Conservation (phyloP, 2,329 filamentous ascomycete species). For the Ceratocystis cacaofunesta region DNA sequence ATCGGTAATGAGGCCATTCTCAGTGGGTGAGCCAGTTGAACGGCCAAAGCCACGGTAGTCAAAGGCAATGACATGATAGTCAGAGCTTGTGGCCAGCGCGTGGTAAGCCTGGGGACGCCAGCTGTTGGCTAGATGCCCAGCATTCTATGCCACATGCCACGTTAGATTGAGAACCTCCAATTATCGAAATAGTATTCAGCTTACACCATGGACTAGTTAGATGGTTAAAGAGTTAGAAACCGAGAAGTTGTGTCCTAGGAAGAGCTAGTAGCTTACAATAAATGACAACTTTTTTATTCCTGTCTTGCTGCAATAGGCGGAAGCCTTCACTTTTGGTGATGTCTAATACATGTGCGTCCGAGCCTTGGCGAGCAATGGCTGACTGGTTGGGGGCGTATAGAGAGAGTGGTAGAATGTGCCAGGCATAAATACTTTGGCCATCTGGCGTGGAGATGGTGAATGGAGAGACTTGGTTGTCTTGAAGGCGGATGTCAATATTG, state of each 20-base stretch:
- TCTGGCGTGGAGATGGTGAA: slow-evolving; percentile 66
- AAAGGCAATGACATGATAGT: slow-evolving; percentile 69
- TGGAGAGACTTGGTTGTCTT: slow-evolving; percentile 76
- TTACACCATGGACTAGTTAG: slow-evolving; percentile 15
- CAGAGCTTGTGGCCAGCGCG: slow-evolving; percentile 55
- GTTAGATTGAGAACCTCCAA: not conserved
- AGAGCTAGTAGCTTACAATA: slow-evolving; percentile 28
- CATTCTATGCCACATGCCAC: slow-evolving; percentile 42
- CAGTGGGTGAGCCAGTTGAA: slow-evolving; percentile 65
- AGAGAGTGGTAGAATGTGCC: slow-evolving; percentile 75
- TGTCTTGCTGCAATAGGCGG: slow-evolving; percentile 45
- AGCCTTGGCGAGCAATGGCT: slow-evolving; percentile 37
- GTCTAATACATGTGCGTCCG: slow-evolving; percentile 34
- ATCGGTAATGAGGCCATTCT: slow-evolving; percentile 68
- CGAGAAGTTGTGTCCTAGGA: too few relatives aligned
- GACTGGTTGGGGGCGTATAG: slow-evolving; percentile 60
- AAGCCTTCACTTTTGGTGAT: slow-evolving; percentile 45
- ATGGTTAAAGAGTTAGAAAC: not conserved
- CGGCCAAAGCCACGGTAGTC: slow-evolving; percentile 83
- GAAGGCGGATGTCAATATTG: not conserved
- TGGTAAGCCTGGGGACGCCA: slow-evolving; percentile 66
- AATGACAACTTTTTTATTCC: slow-evolving; percentile 44
- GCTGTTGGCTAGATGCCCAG: slow-evolving; percentile 68
- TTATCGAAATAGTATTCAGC: not conserved
- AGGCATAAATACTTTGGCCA: slow-evolving; percentile 65